Base-by-base conservation (phyloP, 257 asterid genomes). In the Rhazya stricta region DNA sequence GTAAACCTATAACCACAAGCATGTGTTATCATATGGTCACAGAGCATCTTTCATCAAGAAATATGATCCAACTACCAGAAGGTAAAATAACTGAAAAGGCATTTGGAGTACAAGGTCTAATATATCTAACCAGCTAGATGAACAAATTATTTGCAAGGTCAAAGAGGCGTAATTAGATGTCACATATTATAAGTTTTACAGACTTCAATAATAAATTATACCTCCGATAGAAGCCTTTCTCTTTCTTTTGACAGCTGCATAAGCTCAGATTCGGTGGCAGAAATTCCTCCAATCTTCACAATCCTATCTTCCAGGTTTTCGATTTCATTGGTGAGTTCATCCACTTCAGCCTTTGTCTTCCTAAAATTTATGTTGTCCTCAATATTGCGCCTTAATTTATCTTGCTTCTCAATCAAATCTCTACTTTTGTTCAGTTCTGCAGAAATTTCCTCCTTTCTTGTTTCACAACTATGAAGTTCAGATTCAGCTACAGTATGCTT, bases 161-260 rank as follows among this genome's bases (percentile, higher is more conserved):
- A 23, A 41, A 58, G 60, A 76, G 13, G 75, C 23, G 9, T 67
- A n/a, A 37, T 45, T 30, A 9, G 32, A 9, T 56, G 50, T 21
- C 34, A 54, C 18, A 45, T 15, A 43, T 32, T 57, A 67, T 10
- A 51, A 36, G 51, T 30, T 25, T n/a, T 54, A 36, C 63, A 74
- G 50, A 37, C 48, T 60, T 57, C 51, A 56, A 62, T n/a, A 72
- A 41, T 16, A 12, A 7, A 70, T 74, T 84, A 62, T 84, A 95
- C 99, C 96, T 92, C 97, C 16, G 94, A 92, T 46, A 95, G 94
- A 79, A 88, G 91, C 78, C 89, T 79, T 84, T 95, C 98, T 51
- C 95, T 86, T 83, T 88, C 98, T 85, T 86, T 88, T 18, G 89
- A 82, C 72, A 84, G 87, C 83, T 88, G 91, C 60, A 63, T 83